Base-by-base conservation (phyloP, 805 yeast genomes). In the Saturnispora zaruensis region DNA sequence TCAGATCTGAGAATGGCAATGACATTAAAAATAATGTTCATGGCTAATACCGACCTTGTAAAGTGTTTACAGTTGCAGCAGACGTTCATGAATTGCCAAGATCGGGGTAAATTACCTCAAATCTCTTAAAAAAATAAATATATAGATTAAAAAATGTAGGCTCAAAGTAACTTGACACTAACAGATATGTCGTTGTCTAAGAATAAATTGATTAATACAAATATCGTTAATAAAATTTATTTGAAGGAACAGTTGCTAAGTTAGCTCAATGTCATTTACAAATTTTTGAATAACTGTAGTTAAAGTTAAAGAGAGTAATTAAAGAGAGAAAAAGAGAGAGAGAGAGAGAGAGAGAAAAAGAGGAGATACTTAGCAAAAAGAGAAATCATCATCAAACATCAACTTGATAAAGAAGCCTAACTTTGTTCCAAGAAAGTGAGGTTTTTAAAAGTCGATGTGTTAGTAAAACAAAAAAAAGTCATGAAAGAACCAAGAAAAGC, bases 371-470 rank as follows among this genome's bases (percentile, higher is more conserved):
- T 18, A 47, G 45, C 44, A 26, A 41, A 32, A 37, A 38, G 30
- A 46, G 24, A 45, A 9, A 14, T 30, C 28, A 36, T 36, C 40
- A 36, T 36, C 40, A 36, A 36, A 20, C 21, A 9, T 8, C 23
- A 36, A 36, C 8, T 18, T 16, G 7, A 36, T 4, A 20, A 33
- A n/a, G 6, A 36, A 18, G 6, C 18, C 11, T 36, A 36, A 14
- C 36, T 45, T 38, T 45, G 47, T 45, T 45, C 47, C 47, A 45
- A 25, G 18, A 38, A 45, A 45, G 40, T 36, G 13, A 36, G 18
- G 14, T 18, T n/a, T 18, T 4, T 16, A 36, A 36, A n/a, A 18
- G 14, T 36, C 11, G 21, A 6, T n/a, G 23, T 18, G 21, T 18
- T 20, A 21, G 21, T 36, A 36, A 36, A 36, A 34, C 38, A 16